Conservation (phyloP, 2,329 filamentous ascomycete species). For the Ascochyta koolunga region DNA sequence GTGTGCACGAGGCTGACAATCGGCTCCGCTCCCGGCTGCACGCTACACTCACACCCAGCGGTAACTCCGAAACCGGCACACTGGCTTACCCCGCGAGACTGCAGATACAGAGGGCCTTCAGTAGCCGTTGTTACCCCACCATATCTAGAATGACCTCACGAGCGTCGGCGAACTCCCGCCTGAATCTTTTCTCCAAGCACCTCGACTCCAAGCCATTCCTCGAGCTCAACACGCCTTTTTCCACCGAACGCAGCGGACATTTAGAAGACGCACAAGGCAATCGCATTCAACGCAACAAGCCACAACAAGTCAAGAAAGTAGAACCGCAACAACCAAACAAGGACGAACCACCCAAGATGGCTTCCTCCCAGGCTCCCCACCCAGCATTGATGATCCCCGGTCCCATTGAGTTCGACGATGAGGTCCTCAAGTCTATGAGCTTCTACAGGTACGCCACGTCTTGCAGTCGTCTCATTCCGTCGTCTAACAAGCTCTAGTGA, state of each 20-base stretch:
- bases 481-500: slow-evolving; percentile 64
- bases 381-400: slow-evolving; percentile 90
- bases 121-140: slow-evolving; percentile 39
- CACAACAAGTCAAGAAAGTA: slow-evolving; percentile 16
- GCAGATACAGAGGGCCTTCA: slow-evolving; percentile 8
- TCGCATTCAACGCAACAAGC: slow-evolving; percentile 20
- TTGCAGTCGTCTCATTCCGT: not conserved
- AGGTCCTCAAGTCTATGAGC: slow-evolving; percentile 90
- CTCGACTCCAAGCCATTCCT: slow-evolving; percentile 62
- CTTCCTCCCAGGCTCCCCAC: slow-evolving; percentile 66
- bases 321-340: slow-evolving; percentile 19
- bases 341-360: slow-evolving; percentile 39
- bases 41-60: slow-evolving; percentile 7
- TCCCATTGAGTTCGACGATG: slow-evolving; percentile 98
- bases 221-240: slow-evolving; percentile 68
- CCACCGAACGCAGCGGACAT: slow-evolving; percentile 61
- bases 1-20: slow-evolving; percentile 15
- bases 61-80: slow-evolving; percentile 40
- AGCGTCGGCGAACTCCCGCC: slow-evolving; percentile 56
- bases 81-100: slow-evolving; percentile 42
- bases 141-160: slow-evolving; percentile 39
- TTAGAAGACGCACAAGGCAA: slow-evolving; percentile 60
- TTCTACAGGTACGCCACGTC: slow-evolving; percentile 73
- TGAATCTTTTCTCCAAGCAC: slow-evolving; percentile 67
- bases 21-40: slow-evolving; percentile 10